These are phyloP conservation scores for Physaria fendleri DNA, from an alignment of 345 rosid species.

Conservation along the genomic window DNA sequence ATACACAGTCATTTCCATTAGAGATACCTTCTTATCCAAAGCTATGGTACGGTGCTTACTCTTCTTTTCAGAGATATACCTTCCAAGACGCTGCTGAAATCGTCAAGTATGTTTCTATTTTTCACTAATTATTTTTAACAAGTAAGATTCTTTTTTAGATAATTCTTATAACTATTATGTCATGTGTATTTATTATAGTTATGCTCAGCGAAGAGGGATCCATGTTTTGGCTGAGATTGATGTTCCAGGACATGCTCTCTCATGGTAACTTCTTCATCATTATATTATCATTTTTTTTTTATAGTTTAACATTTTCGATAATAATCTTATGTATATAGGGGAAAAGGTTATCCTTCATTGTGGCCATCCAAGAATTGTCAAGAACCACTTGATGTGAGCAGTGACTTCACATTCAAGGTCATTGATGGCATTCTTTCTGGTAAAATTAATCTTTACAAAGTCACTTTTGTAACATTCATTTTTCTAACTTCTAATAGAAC, in stretches of 20 bases:
- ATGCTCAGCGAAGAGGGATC: constrained; percentile 51
- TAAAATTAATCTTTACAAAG: constrained; percentile 8
- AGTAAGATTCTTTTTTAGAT: no score
- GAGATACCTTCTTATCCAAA: constrained; percentile 72
- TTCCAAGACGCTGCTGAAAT: constrained; percentile 58
- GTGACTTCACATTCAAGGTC: constrained; percentile 55
- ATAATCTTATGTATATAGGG: constrained; percentile 38
- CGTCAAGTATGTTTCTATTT: constrained; percentile 40
- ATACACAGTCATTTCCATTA: constrained; percentile 59
- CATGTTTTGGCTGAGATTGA: constrained; percentile 69
- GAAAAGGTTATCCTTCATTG: constrained; percentile 55
- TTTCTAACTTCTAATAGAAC: not conserved
- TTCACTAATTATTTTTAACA: no score
- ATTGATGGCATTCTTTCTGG: constrained; percentile 79
- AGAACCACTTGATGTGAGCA: constrained; percentile 73
- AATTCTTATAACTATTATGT: no score
- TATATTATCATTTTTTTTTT: not conserved
- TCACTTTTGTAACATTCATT: not conserved
- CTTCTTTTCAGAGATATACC: constrained; percentile 47
- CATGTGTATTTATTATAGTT: constrained; percentile 41
- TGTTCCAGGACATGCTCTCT: constrained; percentile 72
- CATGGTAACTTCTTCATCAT: constrained; percentile 38
- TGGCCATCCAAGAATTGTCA: constrained; percentile 72
- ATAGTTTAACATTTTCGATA: not conserved
- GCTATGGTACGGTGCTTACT: constrained; percentile 70